Evolutionary conservation across 1,284 basidiomycete genomes (phyloP), one percentile per base, ranked within the genome.

Genomic region (Ustilago bromivora): DNA sequence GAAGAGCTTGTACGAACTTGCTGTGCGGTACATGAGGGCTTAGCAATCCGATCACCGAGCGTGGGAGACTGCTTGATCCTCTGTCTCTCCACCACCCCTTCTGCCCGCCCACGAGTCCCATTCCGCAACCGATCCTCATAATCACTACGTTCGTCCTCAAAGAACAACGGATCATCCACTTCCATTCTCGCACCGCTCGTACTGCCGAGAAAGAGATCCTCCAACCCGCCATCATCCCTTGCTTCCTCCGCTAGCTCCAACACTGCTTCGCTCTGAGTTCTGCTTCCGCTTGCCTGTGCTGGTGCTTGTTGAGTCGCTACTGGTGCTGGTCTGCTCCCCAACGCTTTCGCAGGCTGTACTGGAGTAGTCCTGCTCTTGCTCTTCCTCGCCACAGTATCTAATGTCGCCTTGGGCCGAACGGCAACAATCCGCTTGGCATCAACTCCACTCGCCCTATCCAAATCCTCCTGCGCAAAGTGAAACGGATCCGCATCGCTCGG

Each of bases 121-220:
- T 62, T 64, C 3, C 65, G 61, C 23, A 64, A 17, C n/a, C 40
- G 41, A 11, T 68, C 65, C 6, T 68, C 61, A 6, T 68, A 41
- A 28, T 68, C 65, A 9, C 61, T 60, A 4, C n/a, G 28, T 31
- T 13, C 32, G 12, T 23, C 51, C 0, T 73, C 65, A 12, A 67
- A 54, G 61, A 73, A 73, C 9, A 67, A 53, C n/a, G 64, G 64
- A 28, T 55, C 46, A 15, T 10, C 32, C 17, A 36, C 60, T 12
- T 57, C 43, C 17, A 5, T 31, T 0, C 28, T 15, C 3, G 49
- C 49, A 13, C 28, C 49, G 28, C 17, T 38, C 11, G 53, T 54
- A 53, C 61, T 61, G 9, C 52, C 58, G 4, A 66, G 47, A n/a
- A 60, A 72, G 19, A 63, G 58, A 19, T 66, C 70, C 28, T 66